Percentiles rank a stretch among this genome's conserved stretches.
Evolutionary conservation across 441 rosid species (phyloP).

Genomic region (Populus hybrid): DNA sequence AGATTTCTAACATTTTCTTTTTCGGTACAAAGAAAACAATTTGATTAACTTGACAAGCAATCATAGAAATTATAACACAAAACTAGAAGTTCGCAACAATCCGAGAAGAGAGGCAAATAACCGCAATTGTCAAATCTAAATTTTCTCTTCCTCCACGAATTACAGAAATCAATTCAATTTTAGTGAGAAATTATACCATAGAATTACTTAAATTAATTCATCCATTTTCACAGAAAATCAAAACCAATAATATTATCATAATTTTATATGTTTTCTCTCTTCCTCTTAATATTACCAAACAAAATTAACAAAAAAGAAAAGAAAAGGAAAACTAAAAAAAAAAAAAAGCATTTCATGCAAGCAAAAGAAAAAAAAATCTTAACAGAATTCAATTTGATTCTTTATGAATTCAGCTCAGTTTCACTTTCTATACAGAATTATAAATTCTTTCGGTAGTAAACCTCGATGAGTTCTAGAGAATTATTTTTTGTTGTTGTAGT

Average conservation of each 20-base stretch:
- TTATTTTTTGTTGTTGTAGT: too few relatives aligned
- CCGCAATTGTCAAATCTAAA: not conserved
- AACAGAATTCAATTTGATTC: not conserved
- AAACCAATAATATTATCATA: not conserved
- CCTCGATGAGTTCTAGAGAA: not conserved
- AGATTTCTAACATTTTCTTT: not conserved
- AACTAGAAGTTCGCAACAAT: not conserved
- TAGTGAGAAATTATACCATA: not conserved
- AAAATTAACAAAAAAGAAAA: too few relatives aligned
- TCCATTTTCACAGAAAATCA: not conserved
- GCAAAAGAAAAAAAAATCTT: not conserved
- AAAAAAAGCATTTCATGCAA: not conserved
- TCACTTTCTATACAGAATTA: not conserved
- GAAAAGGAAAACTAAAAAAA: too few relatives aligned
- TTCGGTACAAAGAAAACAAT: not conserved
- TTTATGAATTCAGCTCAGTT: not conserved
- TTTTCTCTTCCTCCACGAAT: not conserved
- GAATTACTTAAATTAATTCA: not conserved
- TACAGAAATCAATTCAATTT: not conserved
- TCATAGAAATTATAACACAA: not conserved
- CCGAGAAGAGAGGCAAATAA: not conserved
- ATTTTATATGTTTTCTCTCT: not conserved
- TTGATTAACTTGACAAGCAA: not conserved
- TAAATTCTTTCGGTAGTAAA: not conserved
- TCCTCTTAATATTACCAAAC: not conserved